Evolutionary conservation across 108 stramenopile genomes (phyloP), one percentile per base, ranked within the genome.

Genomic region (Phaeodactylum tricornutum): DNA sequence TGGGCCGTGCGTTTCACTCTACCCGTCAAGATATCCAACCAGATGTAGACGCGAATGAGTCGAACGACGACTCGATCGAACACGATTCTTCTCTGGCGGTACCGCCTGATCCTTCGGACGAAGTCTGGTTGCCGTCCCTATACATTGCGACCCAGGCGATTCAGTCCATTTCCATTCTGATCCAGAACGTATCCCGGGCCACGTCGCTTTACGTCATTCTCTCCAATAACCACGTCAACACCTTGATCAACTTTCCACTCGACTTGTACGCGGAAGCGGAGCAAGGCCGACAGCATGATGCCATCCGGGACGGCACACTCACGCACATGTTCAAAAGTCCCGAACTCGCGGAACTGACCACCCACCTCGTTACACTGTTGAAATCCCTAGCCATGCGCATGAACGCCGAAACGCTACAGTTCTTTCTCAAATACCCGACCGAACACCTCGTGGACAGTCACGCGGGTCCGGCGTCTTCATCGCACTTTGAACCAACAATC

Each of bases 331-430:
- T 40, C 21, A 22, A 17, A 2, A 49, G 20, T 69, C 59, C 68
- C n/a, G 87, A 86, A 50, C 62, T 87, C 19, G 66, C 74, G 11
- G 89, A 91, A 57, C 37, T 91, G 47, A 67, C 80, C 8, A 91
- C 82, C 0, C 79, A 83, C 40, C 84, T 84, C 70, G 80, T 91
- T 6, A 70, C 69, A 5, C 87, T 91, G 59, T 62, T 91, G 29
- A 91, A 91, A 46, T 81, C 81, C 24, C 55, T 91, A 52, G 84
- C 82, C 12, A 63, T 91, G 82, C 69, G 84, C 47, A 79, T 91
- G 69, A 91, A 84, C 64, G 57, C 71, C 2, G 84, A 91, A 56
- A 91, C 89, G 3, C 52, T 91, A 51, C 89, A 91, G 39, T 91
- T 91, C 63, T 91, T 75, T 52, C 53, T 91, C 40, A 72, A 69